Conservation (phyloP, 1,284 basidiomycete species). For the Rhodotorula sp. region DNA sequence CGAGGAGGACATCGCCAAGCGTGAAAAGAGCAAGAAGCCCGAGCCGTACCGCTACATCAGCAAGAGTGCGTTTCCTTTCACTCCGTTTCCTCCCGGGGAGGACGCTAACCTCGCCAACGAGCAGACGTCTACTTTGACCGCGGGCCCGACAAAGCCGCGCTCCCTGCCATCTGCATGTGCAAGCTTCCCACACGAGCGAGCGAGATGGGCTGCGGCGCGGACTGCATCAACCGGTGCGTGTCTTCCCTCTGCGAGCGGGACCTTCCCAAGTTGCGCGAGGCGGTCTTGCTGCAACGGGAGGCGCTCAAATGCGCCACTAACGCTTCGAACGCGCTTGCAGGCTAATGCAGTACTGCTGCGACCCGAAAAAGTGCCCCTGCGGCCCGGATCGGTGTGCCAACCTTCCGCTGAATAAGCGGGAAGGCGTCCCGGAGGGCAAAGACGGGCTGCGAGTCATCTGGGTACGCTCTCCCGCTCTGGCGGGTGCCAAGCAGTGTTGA, state of each 20-base stretch:
- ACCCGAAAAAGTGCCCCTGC: constrained; percentile 53
- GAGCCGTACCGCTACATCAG: constrained; percentile 51
- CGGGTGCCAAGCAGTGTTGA: neutral
- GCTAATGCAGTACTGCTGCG: constrained; percentile 56
- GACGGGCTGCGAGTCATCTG: constrained; percentile 40
- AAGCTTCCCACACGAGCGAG: constrained; percentile 34
- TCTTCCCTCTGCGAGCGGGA: neutral
- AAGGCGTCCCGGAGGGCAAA: constrained; percentile 48
- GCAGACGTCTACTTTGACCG: constrained; percentile 33
- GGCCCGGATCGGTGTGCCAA: constrained; percentile 48
- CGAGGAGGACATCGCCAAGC: constrained; percentile 10
- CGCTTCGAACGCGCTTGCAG: constrained; percentile 24
- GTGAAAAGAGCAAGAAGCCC: constrained; percentile 45
- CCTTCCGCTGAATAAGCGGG: constrained; percentile 47
- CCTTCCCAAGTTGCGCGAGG: neutral
- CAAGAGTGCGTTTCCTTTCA: constrained; percentile 46
- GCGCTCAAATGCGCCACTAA: neutral
- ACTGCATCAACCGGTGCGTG: constrained; percentile 54
- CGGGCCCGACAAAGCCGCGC: constrained; percentile 20
- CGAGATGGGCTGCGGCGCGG: constrained; percentile 51
- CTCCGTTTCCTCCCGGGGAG: constrained; percentile 40
- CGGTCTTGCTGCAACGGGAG: neutral
- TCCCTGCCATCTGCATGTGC: constrained; percentile 52
- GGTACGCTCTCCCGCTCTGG: constrained; percentile 13
- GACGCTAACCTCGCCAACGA: constrained; percentile 3